A percentile compares a stretch with the other conserved stretches of the same genome.
Evolutionary conservation across 768 basidiomycete genomes (phyloP).

Genomic region (Termitomyces eurrhizus): DNA sequence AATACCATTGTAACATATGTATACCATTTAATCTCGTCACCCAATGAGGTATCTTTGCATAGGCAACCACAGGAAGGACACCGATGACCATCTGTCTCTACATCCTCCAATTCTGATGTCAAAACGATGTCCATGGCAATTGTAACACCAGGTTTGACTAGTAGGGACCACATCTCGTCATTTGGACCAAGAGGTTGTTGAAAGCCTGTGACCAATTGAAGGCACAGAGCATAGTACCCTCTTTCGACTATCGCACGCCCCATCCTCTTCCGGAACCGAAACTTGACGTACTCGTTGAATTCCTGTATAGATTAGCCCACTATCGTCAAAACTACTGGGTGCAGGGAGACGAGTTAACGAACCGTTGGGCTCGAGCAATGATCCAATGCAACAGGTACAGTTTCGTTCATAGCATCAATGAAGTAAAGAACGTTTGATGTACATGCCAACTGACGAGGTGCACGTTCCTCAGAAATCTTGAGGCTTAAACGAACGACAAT

Average conservation of each 20-base stretch:
- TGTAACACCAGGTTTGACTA: constrained; percentile 3
- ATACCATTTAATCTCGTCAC: too few species aligned
- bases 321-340: background rate
- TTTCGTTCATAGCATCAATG: too few species aligned
- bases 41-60: too few species aligned
- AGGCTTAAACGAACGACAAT: too few species aligned
- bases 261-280: constrained; percentile 3
- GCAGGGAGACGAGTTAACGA: background rate
- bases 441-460: too few species aligned
- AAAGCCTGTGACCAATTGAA: background rate
- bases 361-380: too few species aligned
- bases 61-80: background rate
- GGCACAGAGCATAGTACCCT: background rate
- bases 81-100: background rate
- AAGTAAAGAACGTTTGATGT: too few species aligned
- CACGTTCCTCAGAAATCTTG: too few species aligned
- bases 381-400: too few species aligned
- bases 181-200: background rate
- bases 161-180: background rate
- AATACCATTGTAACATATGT: too few species aligned
- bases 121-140: constrained; percentile 7
- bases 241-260: background rate
- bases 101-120: background rate
- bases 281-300: constrained; percentile 7
- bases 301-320: background rate